Conservation (phyloP, 495 filamentous ascomycete species). For the Aspergillus ostianus region DNA sequence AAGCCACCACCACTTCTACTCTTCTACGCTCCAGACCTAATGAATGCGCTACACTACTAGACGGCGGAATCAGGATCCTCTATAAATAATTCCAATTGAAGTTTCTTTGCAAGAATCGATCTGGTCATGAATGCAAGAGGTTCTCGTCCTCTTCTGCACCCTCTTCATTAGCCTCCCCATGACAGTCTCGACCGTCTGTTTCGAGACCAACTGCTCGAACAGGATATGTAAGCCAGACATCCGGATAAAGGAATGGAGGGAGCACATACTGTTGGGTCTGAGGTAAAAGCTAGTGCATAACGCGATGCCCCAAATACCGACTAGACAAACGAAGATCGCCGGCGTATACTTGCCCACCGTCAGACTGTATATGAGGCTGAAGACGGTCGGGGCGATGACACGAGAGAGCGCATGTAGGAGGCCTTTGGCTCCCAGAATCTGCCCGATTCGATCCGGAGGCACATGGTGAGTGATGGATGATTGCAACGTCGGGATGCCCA, state of each 20-base stretch:
- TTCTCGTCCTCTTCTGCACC: neutral
- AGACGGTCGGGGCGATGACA: conserved; percentile 73
- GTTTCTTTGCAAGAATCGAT: neutral
- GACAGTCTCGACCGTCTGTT: neutral
- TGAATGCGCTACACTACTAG: neutral
- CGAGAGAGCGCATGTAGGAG: conserved; percentile 80
- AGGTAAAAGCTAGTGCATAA: conserved; percentile 67
- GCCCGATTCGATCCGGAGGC: conserved; percentile 73
- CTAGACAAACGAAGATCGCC: conserved; percentile 76
- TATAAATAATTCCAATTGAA: neutral
- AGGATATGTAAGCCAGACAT: neutral
- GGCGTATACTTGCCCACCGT: conserved; percentile 78
- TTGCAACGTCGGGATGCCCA: conserved; percentile 80
- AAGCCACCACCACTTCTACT: neutral
- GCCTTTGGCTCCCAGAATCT: conserved; percentile 82
- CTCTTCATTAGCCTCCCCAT: neutral
- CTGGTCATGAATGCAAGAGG: neutral
- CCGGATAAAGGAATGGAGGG: neutral
- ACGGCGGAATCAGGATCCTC: neutral
- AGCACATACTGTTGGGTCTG: conserved; percentile 65
- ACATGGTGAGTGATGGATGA: conserved; percentile 87
- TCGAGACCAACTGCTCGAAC: neutral
- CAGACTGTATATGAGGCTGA: conserved; percentile 78
- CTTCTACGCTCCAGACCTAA: neutral
- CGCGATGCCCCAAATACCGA: conserved; percentile 62